phyloP scores from a whole-genome alignment of 2,329 filamentous ascomycete genomes.

The Colletotrichum sp. region DNA sequence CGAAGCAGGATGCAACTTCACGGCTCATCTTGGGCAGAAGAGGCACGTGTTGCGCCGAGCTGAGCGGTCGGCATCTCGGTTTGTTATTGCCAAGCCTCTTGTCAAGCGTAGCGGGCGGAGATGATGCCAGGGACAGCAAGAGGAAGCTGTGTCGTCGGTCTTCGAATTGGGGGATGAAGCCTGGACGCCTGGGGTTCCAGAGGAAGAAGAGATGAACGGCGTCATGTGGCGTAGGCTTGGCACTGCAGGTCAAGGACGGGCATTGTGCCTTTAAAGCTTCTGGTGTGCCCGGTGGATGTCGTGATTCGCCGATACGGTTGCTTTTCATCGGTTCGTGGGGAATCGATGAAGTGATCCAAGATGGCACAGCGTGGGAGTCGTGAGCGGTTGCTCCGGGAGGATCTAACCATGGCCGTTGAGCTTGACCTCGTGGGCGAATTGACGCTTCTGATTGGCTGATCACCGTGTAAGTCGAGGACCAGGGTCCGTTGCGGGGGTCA shows the following conservation, averaged over 20 bases:
- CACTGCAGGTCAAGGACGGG: conserved; percentile 14
- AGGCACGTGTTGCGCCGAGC: conserved; percentile 10
- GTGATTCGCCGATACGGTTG: conserved; percentile 2
- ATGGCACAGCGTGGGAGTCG: background rate
- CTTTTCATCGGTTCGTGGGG: background rate
- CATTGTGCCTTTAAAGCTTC: conserved; percentile 2
- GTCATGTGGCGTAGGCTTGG: conserved; percentile 19
- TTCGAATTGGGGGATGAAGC: conserved; percentile 11
- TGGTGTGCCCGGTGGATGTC: background rate
- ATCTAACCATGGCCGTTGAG: background rate
- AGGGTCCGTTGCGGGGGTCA: background rate
- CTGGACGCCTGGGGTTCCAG: conserved; percentile 4
- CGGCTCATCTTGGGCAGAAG: conserved; percentile 9
- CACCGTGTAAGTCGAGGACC: background rate
- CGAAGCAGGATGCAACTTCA: conserved; percentile 11
- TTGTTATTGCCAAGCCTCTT: conserved; percentile 9
- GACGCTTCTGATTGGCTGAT: conserved; percentile 1
- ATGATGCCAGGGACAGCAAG: conserved; percentile 11
- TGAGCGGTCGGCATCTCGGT: conserved; percentile 2
- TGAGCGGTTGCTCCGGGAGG: background rate
- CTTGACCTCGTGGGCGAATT: conserved; percentile 13
- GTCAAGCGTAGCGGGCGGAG: conserved; percentile 8
- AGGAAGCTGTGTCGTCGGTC: conserved; percentile 6
- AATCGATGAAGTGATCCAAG: background rate
- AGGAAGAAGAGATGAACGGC: conserved; percentile 10